Evolutionary conservation across 148 eudicot species (phyloP), one percentile per base, ranked within the genome.

Genomic region (Agrostemma githago): DNA sequence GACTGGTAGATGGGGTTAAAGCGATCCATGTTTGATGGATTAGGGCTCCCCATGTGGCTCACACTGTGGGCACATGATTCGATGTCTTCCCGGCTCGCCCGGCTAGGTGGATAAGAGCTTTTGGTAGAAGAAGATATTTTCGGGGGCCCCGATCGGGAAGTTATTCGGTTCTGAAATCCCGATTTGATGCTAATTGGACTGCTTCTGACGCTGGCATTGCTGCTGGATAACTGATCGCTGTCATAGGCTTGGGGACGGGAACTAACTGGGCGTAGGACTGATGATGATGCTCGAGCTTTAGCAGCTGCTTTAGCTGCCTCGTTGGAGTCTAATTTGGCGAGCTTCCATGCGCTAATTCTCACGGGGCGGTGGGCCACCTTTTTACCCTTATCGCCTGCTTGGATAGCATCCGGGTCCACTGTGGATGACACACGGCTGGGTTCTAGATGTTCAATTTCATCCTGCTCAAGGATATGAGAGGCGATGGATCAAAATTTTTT

Each of bases 261-360:
- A 39, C 85, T 74, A 20, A 91, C 48, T 8, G 97, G 97, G 26
- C 97, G 97, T 9, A 93, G 83, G 9, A 93, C 95, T 10, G 98
- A 93, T 10, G 97, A 93, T 17, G 98, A 93, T 17, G 98, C 97
- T 74, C 97, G 79, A 54, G 98, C 98, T 83, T 88, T 91, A 19
- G 89, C 97, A 59, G 89, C 97, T n/a, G 98, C 98, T 82, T 91
- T 93, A 4, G 84, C 80, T 3, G 92, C 98, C 79, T 93, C 98
- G 44, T 72, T 82, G 2, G 92, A 80, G 74, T 89, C 94, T 40
- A 93, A 76, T 69, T 93, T 89, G n/a, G 98, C 97, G 12, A 93
- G 92, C 85, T 88, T 93, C 98, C 98, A 89, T 10, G 98, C 92
- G 37, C 97, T 93, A 75, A 93, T 91, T 65, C 87, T 77, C 67